Base-by-base conservation (phyloP, 1,284 basidiomycete genomes). In the Rhizoctonia solani region DNA sequence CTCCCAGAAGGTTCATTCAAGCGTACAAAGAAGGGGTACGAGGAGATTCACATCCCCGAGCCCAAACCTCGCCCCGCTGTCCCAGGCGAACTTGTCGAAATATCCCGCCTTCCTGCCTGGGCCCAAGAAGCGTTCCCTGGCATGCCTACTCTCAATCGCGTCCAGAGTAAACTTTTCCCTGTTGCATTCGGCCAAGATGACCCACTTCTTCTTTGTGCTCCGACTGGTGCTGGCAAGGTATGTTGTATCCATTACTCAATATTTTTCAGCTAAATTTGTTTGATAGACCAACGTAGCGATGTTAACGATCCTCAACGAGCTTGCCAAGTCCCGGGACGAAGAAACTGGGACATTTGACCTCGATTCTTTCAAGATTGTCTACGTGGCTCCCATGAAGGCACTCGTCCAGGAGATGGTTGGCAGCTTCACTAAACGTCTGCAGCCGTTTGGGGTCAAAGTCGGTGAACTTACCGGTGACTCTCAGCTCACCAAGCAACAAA, bases 361-460 rank as follows among this genome's bases (percentile, higher is more conserved):
- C 34, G 88, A 92, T 72, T 81, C 90, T 0, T 98, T 98, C 87
- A 99, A 99, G 81, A 93, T 98, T 70, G 89, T 99, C 72, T 99
- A 99, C 76, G 88, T 99, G 55, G 96, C 97, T 0, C 97, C 97
- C 1, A 99, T 99, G 97, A 99, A 98, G 77, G 95, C 95, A 1
- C 85, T 98, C 66, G 95, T 98, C 0, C 95, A 97, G 76, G 95
- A 98, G 77, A 95, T 96, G 88, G 95, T 98, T 68, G 90, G 92
- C 72, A 96, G 95, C 74, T 98, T 98, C 75, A 83, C 83, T 59
- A 81, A 86, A n/a, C 90, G 97, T 3, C 86, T 99, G 42, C 82
- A 84, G 9, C 82, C 84, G 1, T 96, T 88, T 74, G 93, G 90
- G 54, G 85, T 99, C 78, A 90, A 87, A 71, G 92, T 99, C 66